These are phyloP conservation scores for Talaromyces sp. DNA, from an alignment of 2,329 filamentous ascomycete genomes.

Conservation along the genomic window DNA sequence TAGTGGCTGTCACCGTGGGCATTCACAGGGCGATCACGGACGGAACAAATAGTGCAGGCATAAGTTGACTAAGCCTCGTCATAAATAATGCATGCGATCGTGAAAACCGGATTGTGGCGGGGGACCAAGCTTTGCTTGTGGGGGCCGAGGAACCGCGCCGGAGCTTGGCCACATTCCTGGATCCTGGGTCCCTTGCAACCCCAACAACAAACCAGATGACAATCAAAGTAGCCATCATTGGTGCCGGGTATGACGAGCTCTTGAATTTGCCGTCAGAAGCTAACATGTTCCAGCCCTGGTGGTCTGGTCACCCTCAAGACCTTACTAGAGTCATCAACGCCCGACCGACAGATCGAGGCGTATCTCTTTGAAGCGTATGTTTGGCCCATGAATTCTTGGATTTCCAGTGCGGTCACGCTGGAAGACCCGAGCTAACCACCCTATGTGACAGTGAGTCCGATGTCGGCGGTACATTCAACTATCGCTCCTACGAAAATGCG, in stretches of 20 bases:
- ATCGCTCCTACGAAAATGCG: constrained; percentile 16
- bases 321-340: constrained; percentile 12
- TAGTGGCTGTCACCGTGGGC: no score
- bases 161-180: no score
- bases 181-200: no score
- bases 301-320: constrained; percentile 17
- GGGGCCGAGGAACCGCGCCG: no score
- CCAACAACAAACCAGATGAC: constrained; percentile 5
- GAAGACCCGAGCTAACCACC: not conserved
- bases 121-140: no score
- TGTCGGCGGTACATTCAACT: constrained; percentile 17
- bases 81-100: no score
- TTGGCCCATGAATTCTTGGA: not conserved
- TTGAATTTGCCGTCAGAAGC: not conserved
- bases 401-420: no score
- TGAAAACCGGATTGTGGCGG: no score
- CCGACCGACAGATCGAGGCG: constrained; percentile 15
- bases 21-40: no score
- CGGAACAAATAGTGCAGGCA: no score
- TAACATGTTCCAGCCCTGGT: constrained; percentile 6
- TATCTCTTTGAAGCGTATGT: constrained; percentile 16
- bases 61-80: no score
- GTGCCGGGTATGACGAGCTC: constrained; percentile 6
- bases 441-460: constrained; percentile 4
- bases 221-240: constrained; percentile 13